Conservation (phyloP, 2,329 filamentous ascomycete genomes). For the Pyrenophora seminiperda region DNA sequence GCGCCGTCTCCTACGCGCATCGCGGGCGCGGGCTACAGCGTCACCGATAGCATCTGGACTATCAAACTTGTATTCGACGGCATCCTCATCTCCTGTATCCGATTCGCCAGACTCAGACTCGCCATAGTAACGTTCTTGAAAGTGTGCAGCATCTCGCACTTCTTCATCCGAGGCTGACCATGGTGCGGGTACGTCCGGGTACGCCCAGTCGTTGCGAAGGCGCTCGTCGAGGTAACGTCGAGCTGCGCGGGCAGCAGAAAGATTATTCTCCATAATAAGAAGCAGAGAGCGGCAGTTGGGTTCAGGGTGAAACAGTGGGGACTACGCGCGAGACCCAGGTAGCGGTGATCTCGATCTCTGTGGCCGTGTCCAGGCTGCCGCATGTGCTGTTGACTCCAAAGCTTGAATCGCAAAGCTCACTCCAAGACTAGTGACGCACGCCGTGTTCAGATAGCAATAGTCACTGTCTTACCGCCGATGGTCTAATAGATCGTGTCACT, state of each 20-base stretch:
- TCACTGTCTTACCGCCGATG: background rate
- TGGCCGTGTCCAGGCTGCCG: slow-evolving; percentile 2
- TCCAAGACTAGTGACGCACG: slow-evolving; percentile 8
- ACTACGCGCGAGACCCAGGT: background rate
- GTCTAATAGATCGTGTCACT: background rate
- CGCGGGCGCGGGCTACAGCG: slow-evolving; percentile 39
- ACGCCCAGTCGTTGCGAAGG: slow-evolving; percentile 55
- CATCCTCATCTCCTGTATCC: slow-evolving; percentile 32
- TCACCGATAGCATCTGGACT: slow-evolving; percentile 52
- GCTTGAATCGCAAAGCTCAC: background rate
- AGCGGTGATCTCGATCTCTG: background rate
- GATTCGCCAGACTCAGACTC: slow-evolving; percentile 35
- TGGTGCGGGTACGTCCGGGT: slow-evolving; percentile 41
- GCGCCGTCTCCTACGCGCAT: slow-evolving; percentile 46
- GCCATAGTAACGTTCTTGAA: slow-evolving; percentile 53
- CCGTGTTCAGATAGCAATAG: background rate
- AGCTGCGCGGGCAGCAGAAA: slow-evolving; percentile 50
- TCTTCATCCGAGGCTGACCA: slow-evolving; percentile 45
- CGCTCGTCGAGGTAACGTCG: slow-evolving; percentile 50
- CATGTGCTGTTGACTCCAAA: background rate
- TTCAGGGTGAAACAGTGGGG: slow-evolving; percentile 2
- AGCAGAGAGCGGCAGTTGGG: background rate
- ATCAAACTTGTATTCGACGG: slow-evolving; percentile 51
- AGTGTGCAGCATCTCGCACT: slow-evolving; percentile 41
- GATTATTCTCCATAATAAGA: slow-evolving; percentile 46